These are phyloP conservation scores for Penicillium griseofulvum DNA, from an alignment of 2,329 filamentous ascomycete genomes.

Conservation along the genomic window DNA sequence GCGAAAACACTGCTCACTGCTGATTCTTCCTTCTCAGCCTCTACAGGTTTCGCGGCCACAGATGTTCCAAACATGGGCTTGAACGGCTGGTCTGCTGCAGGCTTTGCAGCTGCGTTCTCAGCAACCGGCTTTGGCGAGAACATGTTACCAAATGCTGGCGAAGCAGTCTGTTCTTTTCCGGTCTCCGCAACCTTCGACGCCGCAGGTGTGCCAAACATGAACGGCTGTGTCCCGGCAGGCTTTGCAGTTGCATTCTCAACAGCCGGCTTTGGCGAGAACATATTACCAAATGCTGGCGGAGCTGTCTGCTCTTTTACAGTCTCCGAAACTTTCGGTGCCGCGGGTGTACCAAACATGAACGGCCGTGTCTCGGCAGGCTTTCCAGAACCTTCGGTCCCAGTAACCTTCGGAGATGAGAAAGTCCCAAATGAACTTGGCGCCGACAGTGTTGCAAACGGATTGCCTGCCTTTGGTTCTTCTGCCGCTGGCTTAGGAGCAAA, in stretches of 20 bases:
- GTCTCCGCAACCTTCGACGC: background rate
- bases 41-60: background rate
- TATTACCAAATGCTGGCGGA: slow-evolving; percentile 2
- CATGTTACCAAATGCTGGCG: slow-evolving; percentile 6
- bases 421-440: background rate
- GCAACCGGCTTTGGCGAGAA: slow-evolving; percentile 4
- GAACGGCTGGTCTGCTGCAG: background rate
- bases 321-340: background rate
- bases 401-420: slow-evolving; percentile 1
- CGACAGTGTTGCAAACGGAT: slow-evolving; percentile 35
- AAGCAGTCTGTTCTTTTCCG: background rate
- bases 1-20: slow-evolving; percentile 6
- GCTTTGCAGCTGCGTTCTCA: slow-evolving; percentile 1
- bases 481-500: slow-evolving; percentile 20
- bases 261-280: slow-evolving; percentile 5
- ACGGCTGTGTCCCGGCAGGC: background rate
- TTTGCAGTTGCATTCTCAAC: background rate
- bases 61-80: slow-evolving; percentile 4
- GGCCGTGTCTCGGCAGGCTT: background rate
- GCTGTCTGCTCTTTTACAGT: background rate
- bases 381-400: background rate
- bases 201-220: slow-evolving; percentile 5
- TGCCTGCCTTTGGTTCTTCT: slow-evolving; percentile 23
- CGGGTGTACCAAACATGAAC: slow-evolving; percentile 6
- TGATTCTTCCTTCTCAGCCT: slow-evolving; percentile 1